Evolutionary conservation across 345 rosid genomes (phyloP), one percentile per base, ranked within the genome.

Genomic region (Eucalyptus cloeziana): DNA sequence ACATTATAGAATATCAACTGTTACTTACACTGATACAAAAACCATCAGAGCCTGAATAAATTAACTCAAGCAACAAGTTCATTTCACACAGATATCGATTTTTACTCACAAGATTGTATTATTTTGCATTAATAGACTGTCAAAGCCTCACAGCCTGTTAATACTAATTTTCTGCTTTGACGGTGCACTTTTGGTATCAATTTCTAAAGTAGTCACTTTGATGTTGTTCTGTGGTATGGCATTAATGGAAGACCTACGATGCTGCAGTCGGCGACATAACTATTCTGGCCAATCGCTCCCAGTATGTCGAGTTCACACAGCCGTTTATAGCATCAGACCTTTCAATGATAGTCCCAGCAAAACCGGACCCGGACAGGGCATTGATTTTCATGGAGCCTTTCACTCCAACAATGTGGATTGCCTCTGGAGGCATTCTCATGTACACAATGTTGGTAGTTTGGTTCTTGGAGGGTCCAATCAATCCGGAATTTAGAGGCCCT

Each of bases 301-400:
- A 91, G 6, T 10, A 17, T 4, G 95, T 94, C 33, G 94, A 93
- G 25, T 95, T 94, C 79, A 91, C 97, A 12, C 95, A 91, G 49
- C 95, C 95, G 25, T 95, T 89, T 44, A 90, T 93, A 6, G 95
- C 90, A 83, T 93, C 97, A 45, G 95, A 94, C 3, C 69, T 95
- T 89, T 91, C 95, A 1, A 93, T 95, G 96, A 86, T 94, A 64
- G 95, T 93, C 79, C 93, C 90, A 7, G 89, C 76, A 0, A 88
- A 91, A 89, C 54, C 86, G 10, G 83, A 58, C 7, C 79, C 45
- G 37, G 76, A 87, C 43, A 91, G 93, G 2, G 80, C 91, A 1
- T 95, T 95, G 95, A 88, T 92, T 81, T 94, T 95, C 88, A 43
- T 90, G 85, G 89, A 91, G 88, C 96, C 97, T 27, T 94, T 94